A percentile compares a stretch with the other conserved stretches of the same genome.
These are phyloP conservation scores for Coniochaeta sp. DNA, from an alignment of 2,329 filamentous ascomycete genomes.

Conservation along the genomic window DNA sequence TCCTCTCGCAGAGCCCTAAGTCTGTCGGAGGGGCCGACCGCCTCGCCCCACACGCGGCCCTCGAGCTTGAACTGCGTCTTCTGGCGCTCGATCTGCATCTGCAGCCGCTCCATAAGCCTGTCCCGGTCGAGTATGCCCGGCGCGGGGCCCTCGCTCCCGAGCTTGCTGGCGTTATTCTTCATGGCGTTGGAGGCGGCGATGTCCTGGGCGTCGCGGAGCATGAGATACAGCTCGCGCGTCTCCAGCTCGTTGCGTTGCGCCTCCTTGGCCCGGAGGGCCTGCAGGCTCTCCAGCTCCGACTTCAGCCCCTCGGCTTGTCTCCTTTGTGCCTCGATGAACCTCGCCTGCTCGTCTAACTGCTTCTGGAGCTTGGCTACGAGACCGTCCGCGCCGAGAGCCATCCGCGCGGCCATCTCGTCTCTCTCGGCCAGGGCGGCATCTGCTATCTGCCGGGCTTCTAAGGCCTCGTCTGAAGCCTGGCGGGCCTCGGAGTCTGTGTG, in stretches of 20 bases:
- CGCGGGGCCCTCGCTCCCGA: constrained; percentile 58
- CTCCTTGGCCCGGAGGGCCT: constrained; percentile 80
- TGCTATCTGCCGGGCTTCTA: constrained; percentile 85
- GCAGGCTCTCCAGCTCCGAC: constrained; percentile 79
- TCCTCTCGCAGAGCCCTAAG: constrained; percentile 86
- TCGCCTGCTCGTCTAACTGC: constrained; percentile 86
- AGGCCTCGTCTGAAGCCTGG: constrained; percentile 83
- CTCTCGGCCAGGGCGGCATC: constrained; percentile 94
- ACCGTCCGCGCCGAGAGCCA: constrained; percentile 89
- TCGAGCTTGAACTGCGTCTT: constrained; percentile 98
- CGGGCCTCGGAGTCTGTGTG: constrained; percentile 95
- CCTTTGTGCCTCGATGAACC: constrained; percentile 81
- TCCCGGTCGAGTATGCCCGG: constrained; percentile 90
- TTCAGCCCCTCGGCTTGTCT: constrained; percentile 85
- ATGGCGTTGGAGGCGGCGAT: constrained; percentile 80
- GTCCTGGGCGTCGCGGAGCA: constrained; percentile 95
- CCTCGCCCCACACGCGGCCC: constrained; percentile 81
- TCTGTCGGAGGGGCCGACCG: constrained; percentile 80
- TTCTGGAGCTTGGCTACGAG: constrained; percentile 88
- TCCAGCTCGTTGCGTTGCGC: constrained; percentile 92
- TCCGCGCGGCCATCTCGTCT: constrained; percentile 83
- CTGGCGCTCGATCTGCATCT: constrained; percentile 91
- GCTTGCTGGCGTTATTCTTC: constrained; percentile 39
- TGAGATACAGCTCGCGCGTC: constrained; percentile 92
- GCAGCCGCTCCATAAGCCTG: constrained; percentile 83